These are phyloP conservation scores for Leucocoprinus leucothites DNA, from an alignment of 768 basidiomycete species.

Conservation along the genomic window DNA sequence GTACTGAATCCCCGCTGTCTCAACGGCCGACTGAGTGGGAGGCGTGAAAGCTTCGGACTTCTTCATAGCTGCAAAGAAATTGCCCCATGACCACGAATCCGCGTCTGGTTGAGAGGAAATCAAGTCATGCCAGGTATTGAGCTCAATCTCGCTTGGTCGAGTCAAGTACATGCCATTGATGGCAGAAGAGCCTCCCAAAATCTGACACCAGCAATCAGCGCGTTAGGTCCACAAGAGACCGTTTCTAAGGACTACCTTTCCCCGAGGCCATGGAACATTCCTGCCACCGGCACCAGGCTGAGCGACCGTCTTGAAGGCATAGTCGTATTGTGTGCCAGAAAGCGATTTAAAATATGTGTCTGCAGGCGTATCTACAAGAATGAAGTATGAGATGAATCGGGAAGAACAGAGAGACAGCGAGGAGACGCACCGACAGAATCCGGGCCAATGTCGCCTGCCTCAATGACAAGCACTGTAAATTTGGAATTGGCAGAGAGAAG, in stretches of 20 bases:
- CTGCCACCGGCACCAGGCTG: conserved; percentile 45
- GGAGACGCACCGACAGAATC: conserved; percentile 32
- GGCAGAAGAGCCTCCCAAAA: conserved; percentile 66
- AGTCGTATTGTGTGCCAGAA: conserved; percentile 47
- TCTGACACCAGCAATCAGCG: conserved; percentile 23
- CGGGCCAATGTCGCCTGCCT: conserved; percentile 45
- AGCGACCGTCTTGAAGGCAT: conserved; percentile 46
- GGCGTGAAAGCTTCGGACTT: conserved; percentile 55
- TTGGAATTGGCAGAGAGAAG: conserved; percentile 32
- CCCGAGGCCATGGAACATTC: conserved; percentile 53
- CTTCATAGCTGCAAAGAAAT: conserved; percentile 42
- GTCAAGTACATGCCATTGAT: conserved; percentile 70
- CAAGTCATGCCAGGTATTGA: conserved; percentile 45
- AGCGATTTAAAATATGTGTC: conserved; percentile 52
- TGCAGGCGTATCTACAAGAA: conserved; percentile 42
- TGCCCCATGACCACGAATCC: conserved; percentile 44
- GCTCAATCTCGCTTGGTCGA: conserved; percentile 47
- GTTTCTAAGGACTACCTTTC: conserved; percentile 38
- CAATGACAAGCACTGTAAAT: conserved; percentile 34
- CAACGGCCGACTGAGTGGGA: conserved; percentile 37
- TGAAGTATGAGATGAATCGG: background rate
- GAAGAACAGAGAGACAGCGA: background rate
- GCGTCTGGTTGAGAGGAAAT: conserved; percentile 36
- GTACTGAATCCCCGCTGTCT: conserved; percentile 42
- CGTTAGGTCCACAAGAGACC: background rate